Percentiles rank a stretch among this genome's conserved stretches.
These are phyloP conservation scores for Pyrus hybrid DNA, from an alignment of 331 rosid genomes.

Conservation along the genomic window DNA sequence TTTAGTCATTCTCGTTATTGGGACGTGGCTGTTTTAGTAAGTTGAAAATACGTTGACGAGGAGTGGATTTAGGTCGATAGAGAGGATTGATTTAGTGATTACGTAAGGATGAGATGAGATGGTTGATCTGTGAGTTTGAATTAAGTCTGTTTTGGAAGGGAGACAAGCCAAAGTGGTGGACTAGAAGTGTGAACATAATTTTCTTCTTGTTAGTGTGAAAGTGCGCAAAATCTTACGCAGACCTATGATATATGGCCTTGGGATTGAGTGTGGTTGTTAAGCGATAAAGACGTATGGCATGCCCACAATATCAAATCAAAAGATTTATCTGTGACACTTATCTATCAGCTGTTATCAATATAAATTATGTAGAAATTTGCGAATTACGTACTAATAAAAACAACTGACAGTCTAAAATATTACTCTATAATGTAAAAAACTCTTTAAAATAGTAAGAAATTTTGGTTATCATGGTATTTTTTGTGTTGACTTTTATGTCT, in stretches of 20 bases:
- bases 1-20: not conserved
- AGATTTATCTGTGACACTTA: too few species aligned
- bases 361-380: too few species aligned
- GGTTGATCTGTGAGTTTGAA: not conserved
- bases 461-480: too few species aligned
- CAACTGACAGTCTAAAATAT: too few species aligned
- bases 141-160: not conserved
- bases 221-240: not conserved
- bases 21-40: not conserved
- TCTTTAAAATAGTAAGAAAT: too few species aligned
- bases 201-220: too few species aligned
- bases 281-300: not conserved
- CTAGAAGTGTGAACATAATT: not conserved
- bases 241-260: not conserved
- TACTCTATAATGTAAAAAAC: too few species aligned
- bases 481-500: too few species aligned
- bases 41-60: not conserved
- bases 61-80: too few species aligned
- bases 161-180: not conserved
- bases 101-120: not conserved
- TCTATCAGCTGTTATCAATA: rapidly evolving
- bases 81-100: not conserved
- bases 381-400: rapidly evolving
- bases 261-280: not conserved
- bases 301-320: too few species aligned